A percentile compares a stretch with the other conserved stretches of the same genome.
Evolutionary conservation across 2,329 filamentous ascomycete genomes (phyloP).

Genomic region (Zasmidium angulare): DNA sequence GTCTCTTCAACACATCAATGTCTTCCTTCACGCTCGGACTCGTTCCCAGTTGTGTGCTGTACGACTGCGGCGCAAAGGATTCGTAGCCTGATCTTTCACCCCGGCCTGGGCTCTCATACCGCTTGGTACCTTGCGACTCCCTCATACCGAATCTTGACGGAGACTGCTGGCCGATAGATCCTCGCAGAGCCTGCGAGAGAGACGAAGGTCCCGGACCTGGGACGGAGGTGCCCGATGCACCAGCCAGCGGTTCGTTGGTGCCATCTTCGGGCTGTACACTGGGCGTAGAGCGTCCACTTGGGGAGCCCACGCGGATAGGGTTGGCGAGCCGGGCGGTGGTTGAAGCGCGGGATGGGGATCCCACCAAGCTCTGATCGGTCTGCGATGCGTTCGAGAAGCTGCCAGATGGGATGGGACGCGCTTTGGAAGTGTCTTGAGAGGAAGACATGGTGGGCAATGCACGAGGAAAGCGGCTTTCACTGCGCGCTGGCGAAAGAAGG

Average conservation of each 20-base stretch:
- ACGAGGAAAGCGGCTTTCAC: too few relatives aligned
- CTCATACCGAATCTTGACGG: conserved; percentile 64
- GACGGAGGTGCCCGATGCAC: conserved; percentile 55
- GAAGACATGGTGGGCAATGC: not conserved
- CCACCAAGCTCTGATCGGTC: conserved; percentile 22
- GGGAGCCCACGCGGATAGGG: conserved; percentile 27
- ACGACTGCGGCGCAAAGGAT: conserved; percentile 73
- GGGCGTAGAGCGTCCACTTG: conserved; percentile 19
- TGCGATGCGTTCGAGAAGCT: conserved; percentile 13
- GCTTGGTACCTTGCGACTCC: conserved; percentile 51
- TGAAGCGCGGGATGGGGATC: conserved; percentile 49
- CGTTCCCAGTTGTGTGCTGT: conserved; percentile 39
- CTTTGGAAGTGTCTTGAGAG: conserved; percentile 11
- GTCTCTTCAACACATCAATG: conserved; percentile 84
- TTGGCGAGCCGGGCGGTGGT: conserved; percentile 32
- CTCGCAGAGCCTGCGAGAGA: conserved; percentile 80
- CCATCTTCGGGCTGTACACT: conserved; percentile 31
- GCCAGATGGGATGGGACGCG: conserved; percentile 23
- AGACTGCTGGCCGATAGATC: conserved; percentile 64
- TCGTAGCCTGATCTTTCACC: conserved; percentile 63
- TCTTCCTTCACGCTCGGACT: conserved; percentile 73
- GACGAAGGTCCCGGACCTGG: conserved; percentile 83
- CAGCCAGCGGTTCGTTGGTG: conserved; percentile 59
- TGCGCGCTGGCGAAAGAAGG: not conserved
- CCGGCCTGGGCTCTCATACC: conserved; percentile 43